phyloP scores from a whole-genome alignment of 2,329 filamentous ascomycete species.

The Aspergillus calidoustus region DNA sequence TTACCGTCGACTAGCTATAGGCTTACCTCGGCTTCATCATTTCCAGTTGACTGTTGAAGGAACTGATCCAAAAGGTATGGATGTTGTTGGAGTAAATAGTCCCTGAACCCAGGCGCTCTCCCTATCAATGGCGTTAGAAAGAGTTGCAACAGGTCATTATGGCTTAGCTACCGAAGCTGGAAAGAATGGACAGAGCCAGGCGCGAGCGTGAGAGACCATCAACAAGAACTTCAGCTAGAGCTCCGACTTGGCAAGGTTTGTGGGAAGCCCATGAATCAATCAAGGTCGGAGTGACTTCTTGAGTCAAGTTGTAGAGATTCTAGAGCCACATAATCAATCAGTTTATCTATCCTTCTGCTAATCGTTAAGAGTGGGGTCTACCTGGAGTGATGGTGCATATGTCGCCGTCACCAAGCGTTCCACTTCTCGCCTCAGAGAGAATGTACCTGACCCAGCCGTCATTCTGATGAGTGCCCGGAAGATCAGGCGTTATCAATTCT shows the following conservation, averaged over 20 bases:
- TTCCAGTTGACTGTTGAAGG: constrained; percentile 35
- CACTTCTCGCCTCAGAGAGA: constrained; percentile 46
- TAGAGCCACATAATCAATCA: constrained; percentile 24
- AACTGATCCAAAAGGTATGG: constrained; percentile 42
- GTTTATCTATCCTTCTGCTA: neutral
- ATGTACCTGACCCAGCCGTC: constrained; percentile 32
- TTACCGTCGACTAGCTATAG: neutral
- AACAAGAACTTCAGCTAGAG: constrained; percentile 51
- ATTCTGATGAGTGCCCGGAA: neutral
- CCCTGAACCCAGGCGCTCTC: constrained; percentile 32
- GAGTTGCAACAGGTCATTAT: neutral
- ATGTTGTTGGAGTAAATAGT: constrained; percentile 39
- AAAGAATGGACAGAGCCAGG: constrained; percentile 55
- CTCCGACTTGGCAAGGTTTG: constrained; percentile 55
- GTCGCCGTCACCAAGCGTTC: constrained; percentile 53
- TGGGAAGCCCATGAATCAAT: constrained; percentile 53
- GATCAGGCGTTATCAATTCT: neutral
- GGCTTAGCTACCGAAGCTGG: constrained; percentile 49
- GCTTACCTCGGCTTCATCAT: constrained; percentile 37
- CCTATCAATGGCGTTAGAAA: constrained; percentile 30
- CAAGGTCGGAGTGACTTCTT: constrained; percentile 35
- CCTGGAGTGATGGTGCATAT: constrained; percentile 57
- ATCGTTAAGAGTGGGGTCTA: constrained; percentile 32
- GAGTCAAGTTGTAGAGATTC: constrained; percentile 36
- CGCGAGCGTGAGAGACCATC: constrained; percentile 57